Percentiles rank a stretch among this genome's conserved stretches.
These are phyloP conservation scores for Corylus heterophylla DNA, from an alignment of 306 rosid species.

Conservation along the genomic window DNA sequence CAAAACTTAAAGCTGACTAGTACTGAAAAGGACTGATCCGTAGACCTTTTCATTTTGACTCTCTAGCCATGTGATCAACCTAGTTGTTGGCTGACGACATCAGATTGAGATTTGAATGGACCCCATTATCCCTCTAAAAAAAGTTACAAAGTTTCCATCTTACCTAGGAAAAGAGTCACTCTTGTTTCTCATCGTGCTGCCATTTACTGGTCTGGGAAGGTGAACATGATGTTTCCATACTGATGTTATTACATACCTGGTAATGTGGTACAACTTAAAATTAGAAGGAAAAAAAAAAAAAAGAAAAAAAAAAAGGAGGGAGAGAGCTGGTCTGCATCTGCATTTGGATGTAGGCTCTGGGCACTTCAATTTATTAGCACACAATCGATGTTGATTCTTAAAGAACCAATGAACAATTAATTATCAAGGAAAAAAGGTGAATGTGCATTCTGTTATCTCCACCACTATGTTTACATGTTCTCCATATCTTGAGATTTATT, in stretches of 20 bases:
- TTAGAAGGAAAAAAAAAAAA: too few relatives aligned
- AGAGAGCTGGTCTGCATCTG: background rate
- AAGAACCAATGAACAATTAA: background rate
- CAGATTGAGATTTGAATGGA: too few relatives aligned
- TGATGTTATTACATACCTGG: background rate
- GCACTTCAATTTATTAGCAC: background rate
- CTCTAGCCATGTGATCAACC: too few relatives aligned
- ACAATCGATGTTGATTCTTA: slow-evolving; percentile 3
- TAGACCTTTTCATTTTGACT: too few relatives aligned
- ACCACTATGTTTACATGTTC: background rate
- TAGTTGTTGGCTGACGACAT: too few relatives aligned
- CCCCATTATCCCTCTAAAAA: too few relatives aligned
- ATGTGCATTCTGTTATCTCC: slow-evolving; percentile 5
- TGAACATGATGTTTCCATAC: background rate
- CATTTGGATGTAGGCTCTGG: background rate
- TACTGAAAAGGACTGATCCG: too few relatives aligned
- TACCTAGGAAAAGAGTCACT: background rate
- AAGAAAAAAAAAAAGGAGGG: too few relatives aligned
- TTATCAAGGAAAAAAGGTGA: background rate
- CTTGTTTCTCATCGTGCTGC: background rate
- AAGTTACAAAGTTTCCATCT: slow-evolving; percentile 18
- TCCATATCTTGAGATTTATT: background rate
- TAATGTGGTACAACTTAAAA: background rate
- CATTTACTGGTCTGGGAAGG: background rate
- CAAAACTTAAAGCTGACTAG: too few relatives aligned